Evolutionary conservation across 805 yeast genomes (phyloP).

Genomic region (Teunomyces cretensis): DNA sequence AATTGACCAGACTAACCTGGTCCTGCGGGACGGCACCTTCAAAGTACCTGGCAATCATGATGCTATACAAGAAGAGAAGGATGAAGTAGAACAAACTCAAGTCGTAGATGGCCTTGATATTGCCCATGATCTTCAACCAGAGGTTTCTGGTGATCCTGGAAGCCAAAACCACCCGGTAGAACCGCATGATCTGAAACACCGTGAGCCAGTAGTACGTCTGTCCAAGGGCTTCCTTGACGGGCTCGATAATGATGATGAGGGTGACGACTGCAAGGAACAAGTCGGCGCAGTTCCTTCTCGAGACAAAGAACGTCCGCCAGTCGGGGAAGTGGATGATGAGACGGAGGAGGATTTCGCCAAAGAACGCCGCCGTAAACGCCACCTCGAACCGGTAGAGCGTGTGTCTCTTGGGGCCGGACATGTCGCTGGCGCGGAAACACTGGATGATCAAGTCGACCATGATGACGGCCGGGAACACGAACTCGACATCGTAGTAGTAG

Average conservation of each 20-base stretch:
- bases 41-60: constrained; percentile 58
- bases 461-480: no score
- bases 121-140: constrained; percentile 73
- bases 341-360: no score
- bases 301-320: constrained; percentile 42
- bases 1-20: no score
- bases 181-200: constrained; percentile 68
- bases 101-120: constrained; percentile 58
- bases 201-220: constrained; percentile 77
- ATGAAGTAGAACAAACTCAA: constrained; percentile 72
- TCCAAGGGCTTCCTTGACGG: constrained; percentile 46
- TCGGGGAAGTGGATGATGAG: no score
- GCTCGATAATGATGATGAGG: constrained; percentile 52
- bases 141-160: constrained; percentile 57
- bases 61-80: constrained; percentile 56
- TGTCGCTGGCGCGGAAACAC: no score
- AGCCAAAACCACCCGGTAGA: constrained; percentile 67
- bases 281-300: constrained; percentile 55
- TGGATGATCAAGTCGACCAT: no score
- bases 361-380: no score
- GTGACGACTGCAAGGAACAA: constrained; percentile 60
- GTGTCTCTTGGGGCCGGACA: no score
- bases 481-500: no score
- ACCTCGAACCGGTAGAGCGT: no score
- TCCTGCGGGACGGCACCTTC: no score